A percentile compares a stretch with the other conserved stretches of the same genome.
Evolutionary conservation across 192 early-diverging fungal genomes (phyloP).

Genomic region (Helicostylum pulchrum): DNA sequence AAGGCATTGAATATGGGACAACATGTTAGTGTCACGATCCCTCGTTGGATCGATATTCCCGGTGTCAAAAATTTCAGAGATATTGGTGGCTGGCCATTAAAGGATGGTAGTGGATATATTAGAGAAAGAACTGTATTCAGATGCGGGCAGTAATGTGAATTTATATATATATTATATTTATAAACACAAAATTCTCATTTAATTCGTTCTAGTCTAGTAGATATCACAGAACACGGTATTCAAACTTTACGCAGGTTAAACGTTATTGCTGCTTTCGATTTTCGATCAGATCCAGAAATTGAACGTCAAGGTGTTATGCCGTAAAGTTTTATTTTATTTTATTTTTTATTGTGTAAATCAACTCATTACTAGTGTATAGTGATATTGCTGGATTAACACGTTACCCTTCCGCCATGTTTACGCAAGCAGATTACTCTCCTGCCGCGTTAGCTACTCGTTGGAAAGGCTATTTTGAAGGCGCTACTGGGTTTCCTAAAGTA

Average conservation of each 20-base stretch:
- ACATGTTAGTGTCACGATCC: conserved; percentile 26
- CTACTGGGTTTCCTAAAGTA: conserved; percentile 48
- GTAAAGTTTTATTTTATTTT: conserved; percentile 9
- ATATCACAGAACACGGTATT: conserved; percentile 43
- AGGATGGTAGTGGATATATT: conserved; percentile 45
- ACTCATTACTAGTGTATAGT: conserved; percentile 19
- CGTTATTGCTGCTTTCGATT: conserved; percentile 51
- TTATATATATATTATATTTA: neutral
- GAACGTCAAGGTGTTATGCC: conserved; percentile 43
- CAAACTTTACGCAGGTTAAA: conserved; percentile 43
- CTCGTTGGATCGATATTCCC: conserved; percentile 44
- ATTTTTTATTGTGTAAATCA: neutral
- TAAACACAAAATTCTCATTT: conserved; percentile 14
- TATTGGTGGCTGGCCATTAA: conserved; percentile 51
- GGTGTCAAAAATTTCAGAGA: conserved; percentile 59
- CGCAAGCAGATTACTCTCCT: conserved; percentile 54
- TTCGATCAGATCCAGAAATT: conserved; percentile 50
- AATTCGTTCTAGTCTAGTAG: conserved; percentile 33
- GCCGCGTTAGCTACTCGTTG: conserved; percentile 51
- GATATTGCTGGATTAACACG: conserved; percentile 37
- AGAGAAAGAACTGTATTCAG: conserved; percentile 47
- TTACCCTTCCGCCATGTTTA: conserved; percentile 48
- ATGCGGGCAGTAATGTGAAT: conserved; percentile 44
- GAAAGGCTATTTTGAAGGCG: conserved; percentile 53
- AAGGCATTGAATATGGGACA: conserved; percentile 22